Evolutionary conservation across 192 early-diverging fungal species (phyloP).

Genomic region (Gaertneriomyces semiglobifer): DNA sequence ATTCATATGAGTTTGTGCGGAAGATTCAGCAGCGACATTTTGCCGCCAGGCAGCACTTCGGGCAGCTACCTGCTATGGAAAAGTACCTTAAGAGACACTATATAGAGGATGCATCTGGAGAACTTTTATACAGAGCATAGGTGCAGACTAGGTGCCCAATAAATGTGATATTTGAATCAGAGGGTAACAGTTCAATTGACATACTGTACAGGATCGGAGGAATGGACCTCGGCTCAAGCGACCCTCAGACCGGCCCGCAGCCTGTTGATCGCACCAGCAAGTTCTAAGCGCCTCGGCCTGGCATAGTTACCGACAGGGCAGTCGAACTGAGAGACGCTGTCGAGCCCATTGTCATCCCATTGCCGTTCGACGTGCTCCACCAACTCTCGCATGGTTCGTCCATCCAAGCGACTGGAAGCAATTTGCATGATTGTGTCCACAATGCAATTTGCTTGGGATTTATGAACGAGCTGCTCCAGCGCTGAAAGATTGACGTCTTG

Average conservation of each 20-base stretch:
- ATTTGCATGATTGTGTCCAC: conserved; percentile 32
- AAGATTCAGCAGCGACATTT: conserved; percentile 51
- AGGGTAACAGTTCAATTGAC: too few species aligned
- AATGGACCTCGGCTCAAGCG: too few species aligned
- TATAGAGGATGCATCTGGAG: conserved; percentile 17
- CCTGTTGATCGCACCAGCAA: conserved; percentile 47
- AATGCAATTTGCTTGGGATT: conserved; percentile 51
- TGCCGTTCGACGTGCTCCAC: conserved; percentile 38
- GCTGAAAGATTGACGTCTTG: conserved; percentile 46
- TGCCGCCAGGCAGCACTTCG: conserved; percentile 47
- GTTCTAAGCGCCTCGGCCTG: conserved; percentile 43
- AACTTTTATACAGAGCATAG: neutral
- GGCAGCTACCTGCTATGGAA: conserved; percentile 47
- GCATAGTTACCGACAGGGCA: conserved; percentile 42
- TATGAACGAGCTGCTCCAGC: conserved; percentile 51
- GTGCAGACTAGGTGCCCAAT: too few species aligned
- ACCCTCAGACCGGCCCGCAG: neutral
- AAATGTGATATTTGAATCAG: too few species aligned
- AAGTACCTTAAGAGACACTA: conserved; percentile 45
- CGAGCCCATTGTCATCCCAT: conserved; percentile 31
- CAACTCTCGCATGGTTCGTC: conserved; percentile 14
- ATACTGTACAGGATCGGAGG: too few species aligned
- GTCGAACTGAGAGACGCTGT: conserved; percentile 21
- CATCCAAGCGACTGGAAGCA: neutral
- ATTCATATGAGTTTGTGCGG: conserved; percentile 51